Evolutionary conservation across 2,329 filamentous ascomycete species (phyloP), one percentile per base, ranked within the genome.

Genomic region (Colletotrichum filicis): DNA sequence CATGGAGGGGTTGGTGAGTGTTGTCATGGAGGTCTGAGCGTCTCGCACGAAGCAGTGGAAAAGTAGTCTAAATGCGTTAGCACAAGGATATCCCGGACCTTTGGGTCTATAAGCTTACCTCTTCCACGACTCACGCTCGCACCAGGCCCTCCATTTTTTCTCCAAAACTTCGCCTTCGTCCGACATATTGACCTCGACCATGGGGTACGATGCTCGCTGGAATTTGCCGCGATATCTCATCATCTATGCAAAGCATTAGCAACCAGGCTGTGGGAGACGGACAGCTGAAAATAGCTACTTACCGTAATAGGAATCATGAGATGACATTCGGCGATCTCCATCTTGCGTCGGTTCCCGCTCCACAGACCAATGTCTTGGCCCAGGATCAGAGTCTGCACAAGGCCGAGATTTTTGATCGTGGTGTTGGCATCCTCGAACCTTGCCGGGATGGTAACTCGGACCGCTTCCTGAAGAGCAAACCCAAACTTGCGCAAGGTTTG

Each of bases 31-130:
- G 4, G 89, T 86, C 73, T 93, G 91, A 0, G 91, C 86, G 76
- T 94, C 92, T 69, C 91, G 87, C 5, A 92, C 81, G 75, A 92
- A 92, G 16, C 89, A 83, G 77, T 92, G 90, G 72, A 92, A 91
- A 3, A 90, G 89, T 2, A 95, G 87, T 46, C 88, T 88, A 55
- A 62, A 30, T 59, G 24, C 12, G 53, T 75, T 14, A 66, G 46
- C 64, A 53, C 67, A 62, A 75, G 66, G 76, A 75, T 61, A 74
- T 58, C 26, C 24, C n/a, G 9, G 12, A n/a, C 12, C 9, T 26
- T 19, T 19, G 16, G 8, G 7, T 9, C 0, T 19, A 28, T 11
- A 26, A 37, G 74, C 76, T 66, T 74, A 88, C 83, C 92, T 87
- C 78, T 93, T 93, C 83, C 90, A 93, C 3, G 89, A 91, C 77